Evolutionary conservation across 495 filamentous ascomycete genomes (phyloP), one percentile per base, ranked within the genome.

Genomic region (Aspergillus coremiiformis): DNA sequence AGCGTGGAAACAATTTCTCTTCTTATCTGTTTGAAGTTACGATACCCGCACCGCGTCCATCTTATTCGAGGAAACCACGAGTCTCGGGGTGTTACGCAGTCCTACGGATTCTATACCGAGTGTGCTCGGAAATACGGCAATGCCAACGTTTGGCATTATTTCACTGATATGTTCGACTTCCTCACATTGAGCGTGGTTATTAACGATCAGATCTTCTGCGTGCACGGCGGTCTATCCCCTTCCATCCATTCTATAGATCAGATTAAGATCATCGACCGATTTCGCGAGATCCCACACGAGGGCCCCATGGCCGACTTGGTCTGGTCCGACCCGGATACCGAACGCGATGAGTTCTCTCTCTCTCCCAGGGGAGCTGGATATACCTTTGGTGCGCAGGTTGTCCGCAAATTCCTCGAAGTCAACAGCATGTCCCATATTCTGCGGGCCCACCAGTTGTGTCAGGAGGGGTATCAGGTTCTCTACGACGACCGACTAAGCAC

Each of bases 81-180:
- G 62, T 95, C 90, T 33, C 84, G 93, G 46, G 93, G 93, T 52
- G 93, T 98, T 20, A 98, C 93, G 7, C 93, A 98, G 68, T 96
- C 91, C 33, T 98, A 98, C 69, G 93, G 93, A 44, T 98, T 98
- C 72, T 98, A 98, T 62, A 98, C 93, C 3, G 93, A 98, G 66
- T 98, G 93, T 67, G 89, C 85, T 12, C 85, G 93, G 48, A 98
- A 98, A 67, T 98, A 98, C 68, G 92, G 91, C 52, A 96, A 93
- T 68, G 89, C 93, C 27, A 96, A 93, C 56, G 94, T 98, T 9
- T 98, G 93, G 93, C 94, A 97, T 65, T 92, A 96, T 68, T 98
- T 98, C 61, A 98, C 93, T 47, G 93, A 98, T 71, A 96, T 98
- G 92, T 98, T 98, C 70, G 93, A 98, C 72, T 98, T 92, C 64